Percentiles rank a stretch among this genome's conserved stretches.
Conservation (phyloP, 768 basidiomycete genomes). For the Boletus tomentosulus region DNA sequence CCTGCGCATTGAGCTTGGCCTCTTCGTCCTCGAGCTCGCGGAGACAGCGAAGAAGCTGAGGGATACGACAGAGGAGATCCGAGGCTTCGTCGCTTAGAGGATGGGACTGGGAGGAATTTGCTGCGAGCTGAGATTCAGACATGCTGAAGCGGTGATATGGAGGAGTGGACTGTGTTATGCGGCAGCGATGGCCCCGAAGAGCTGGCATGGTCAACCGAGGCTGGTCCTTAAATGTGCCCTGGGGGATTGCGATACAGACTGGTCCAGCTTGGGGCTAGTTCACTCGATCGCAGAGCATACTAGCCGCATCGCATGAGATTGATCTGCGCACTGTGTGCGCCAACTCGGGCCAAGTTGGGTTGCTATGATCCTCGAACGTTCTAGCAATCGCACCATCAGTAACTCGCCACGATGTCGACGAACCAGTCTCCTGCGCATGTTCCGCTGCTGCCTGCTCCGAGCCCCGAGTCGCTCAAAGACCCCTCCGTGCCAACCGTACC, state of each 20-base stretch:
- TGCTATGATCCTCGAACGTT: not conserved
- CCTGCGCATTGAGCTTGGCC: constrained; percentile 14
- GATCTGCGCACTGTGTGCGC: not conserved
- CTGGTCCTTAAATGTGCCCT: constrained; percentile 9
- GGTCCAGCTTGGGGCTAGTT: not conserved
- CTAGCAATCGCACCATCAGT: not conserved
- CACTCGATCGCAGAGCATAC: too few species aligned
- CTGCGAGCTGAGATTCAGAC: constrained; percentile 1
- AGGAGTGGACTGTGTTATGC: not conserved
- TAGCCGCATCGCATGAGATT: too few species aligned
- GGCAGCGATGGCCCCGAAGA: not conserved
- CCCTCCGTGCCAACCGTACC: constrained; percentile 8
- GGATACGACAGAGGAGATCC: constrained; percentile 10
- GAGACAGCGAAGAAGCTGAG: constrained; percentile 17
- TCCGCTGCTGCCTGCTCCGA: constrained; percentile 10
- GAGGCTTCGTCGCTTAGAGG: constrained; percentile 13
- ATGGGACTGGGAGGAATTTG: not conserved
- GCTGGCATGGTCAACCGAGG: not conserved
- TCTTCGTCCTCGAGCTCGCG: constrained; percentile 23
- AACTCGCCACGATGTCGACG: constrained; percentile 5
- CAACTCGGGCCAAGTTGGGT: not conserved
- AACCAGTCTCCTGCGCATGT: not conserved
- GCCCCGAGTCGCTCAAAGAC: constrained; percentile 7
- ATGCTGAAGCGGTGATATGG: not conserved
- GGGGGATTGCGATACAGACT: constrained; percentile 15